These are phyloP conservation scores for Aureobasidium uvarum DNA, from an alignment of 2,329 filamentous ascomycete genomes.

Conservation along the genomic window DNA sequence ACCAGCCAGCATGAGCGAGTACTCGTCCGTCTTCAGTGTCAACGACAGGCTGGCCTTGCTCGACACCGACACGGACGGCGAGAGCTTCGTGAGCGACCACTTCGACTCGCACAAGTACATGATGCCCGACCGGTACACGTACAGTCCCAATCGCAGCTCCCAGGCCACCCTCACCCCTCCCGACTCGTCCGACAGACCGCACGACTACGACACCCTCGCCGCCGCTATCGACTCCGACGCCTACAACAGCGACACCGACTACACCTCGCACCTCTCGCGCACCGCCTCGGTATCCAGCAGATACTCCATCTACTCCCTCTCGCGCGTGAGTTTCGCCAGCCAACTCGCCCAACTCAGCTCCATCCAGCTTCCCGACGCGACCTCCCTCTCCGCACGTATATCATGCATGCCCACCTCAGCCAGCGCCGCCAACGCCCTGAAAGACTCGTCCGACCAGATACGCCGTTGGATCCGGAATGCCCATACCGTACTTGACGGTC, in stretches of 20 bases:
- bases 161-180: constrained; percentile 10
- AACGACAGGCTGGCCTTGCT: constrained; percentile 55
- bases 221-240: constrained; percentile 56
- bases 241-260: constrained; percentile 19
- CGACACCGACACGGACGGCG: constrained; percentile 46
- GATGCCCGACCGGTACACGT: constrained; percentile 62
- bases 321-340: constrained; percentile 85
- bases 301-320: constrained; percentile 91
- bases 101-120: constrained; percentile 72
- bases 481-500: constrained; percentile 78
- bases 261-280: constrained; percentile 45
- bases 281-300: constrained; percentile 65
- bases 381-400: constrained; percentile 78
- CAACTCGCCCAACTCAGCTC: constrained; percentile 91
- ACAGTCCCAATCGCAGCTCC: constrained; percentile 34
- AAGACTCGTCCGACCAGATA: constrained; percentile 88
- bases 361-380: constrained; percentile 81
- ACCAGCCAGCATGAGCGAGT: constrained; percentile 41
- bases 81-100: constrained; percentile 38
- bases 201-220: constrained; percentile 28
- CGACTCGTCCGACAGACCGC: constrained; percentile 36
- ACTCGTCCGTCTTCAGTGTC: constrained; percentile 51
- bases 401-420: constrained; percentile 80
- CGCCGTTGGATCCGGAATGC: constrained; percentile 92
- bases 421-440: constrained; percentile 77